Evolutionary conservation across 1,284 basidiomycete species (phyloP).

Genomic region (Irpex rosettiformis): DNA sequence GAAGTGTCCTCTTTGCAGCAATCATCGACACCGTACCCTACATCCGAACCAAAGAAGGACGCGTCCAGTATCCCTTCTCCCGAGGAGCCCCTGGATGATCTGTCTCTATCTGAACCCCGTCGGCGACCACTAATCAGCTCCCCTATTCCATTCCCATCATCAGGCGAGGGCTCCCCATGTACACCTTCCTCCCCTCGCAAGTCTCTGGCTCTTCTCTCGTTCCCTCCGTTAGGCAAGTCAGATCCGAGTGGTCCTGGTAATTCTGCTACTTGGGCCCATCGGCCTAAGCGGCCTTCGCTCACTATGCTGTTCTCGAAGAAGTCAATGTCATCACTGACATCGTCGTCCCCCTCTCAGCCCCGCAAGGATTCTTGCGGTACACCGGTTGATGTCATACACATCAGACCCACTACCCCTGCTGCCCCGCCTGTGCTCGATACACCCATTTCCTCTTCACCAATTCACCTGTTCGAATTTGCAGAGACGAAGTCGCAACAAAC

Average conservation of each 20-base stretch:
- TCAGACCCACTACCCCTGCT: constrained; percentile 14
- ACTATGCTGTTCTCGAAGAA: constrained; percentile 34
- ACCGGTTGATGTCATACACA: neutral
- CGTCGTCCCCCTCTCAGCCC: constrained; percentile 16
- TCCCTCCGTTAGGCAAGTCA: constrained; percentile 24
- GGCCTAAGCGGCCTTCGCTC: constrained; percentile 32
- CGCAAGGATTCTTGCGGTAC: neutral
- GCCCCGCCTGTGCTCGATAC: constrained; percentile 47
- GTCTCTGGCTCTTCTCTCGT: constrained; percentile 37
- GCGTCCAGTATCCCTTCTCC: neutral
- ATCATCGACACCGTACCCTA: neutral
- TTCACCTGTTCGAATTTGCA: constrained; percentile 34
- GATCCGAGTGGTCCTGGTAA: constrained; percentile 16
- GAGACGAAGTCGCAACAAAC: constrained; percentile 3
- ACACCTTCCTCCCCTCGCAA: constrained; percentile 34
- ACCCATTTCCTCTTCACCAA: constrained; percentile 43
- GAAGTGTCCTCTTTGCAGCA: constrained; percentile 33
- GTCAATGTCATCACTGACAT: constrained; percentile 30
- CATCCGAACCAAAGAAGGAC: neutral
- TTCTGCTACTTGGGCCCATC: constrained; percentile 26
- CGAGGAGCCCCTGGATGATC: constrained; percentile 19
- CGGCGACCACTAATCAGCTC: constrained; percentile 18
- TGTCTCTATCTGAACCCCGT: constrained; percentile 25
- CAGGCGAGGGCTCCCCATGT: constrained; percentile 27
- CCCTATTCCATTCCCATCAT: constrained; percentile 40